Base-by-base conservation (phyloP, 768 basidiomycete genomes). In the Grammothele lineata region DNA sequence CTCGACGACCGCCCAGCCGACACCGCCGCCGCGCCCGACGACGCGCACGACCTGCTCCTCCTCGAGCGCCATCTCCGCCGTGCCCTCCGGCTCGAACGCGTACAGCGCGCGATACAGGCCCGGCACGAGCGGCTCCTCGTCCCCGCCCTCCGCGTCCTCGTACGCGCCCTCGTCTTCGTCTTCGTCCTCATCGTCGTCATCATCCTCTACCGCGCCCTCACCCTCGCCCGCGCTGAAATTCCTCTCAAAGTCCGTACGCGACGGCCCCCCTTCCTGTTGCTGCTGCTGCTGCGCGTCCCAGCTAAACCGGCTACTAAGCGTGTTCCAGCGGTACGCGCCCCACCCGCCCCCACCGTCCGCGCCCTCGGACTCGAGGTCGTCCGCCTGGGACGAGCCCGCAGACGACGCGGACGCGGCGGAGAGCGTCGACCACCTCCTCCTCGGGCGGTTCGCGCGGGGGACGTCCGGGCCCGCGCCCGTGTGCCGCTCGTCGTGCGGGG, bases 61-160 rank as follows among this genome's bases (percentile, higher is more conserved):
- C 53, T 73, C 78, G 45, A 92, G 66, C 36, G 70, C 71, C 87
- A 92, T 89, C 77, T 93, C 91, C 26, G 87, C 85, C 15, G 78
- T 80, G 2, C 87, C 84, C 57, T 91, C 87, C 0, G 87, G 85
- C 50, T 83, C 81, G 53, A 93, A 92, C 4, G 80, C 72, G 53
- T 85, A 92, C 62, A 89, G 11, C 7, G 90, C 87, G 14, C 83
- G 78, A 58, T 92, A 92, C 1, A 85, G 48, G 0, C 90, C 90
- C 0, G 89, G 85, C 18, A 71, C 66, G 2, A 88, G 72, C 34
- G 71, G 72, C 22, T 42, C 57, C 6, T 64, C 65, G 14, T 61
- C 59, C n/a, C 40, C 54, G 30, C 62, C 63, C 25, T 42, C 53
- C 23, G 59, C 65, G 19, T 59, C 61, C 17, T 46, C 60, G 21